These are phyloP conservation scores for Ophiocordyceps camponoti-rufipedis DNA, from an alignment of 2,329 filamentous ascomycete genomes.

Conservation along the genomic window DNA sequence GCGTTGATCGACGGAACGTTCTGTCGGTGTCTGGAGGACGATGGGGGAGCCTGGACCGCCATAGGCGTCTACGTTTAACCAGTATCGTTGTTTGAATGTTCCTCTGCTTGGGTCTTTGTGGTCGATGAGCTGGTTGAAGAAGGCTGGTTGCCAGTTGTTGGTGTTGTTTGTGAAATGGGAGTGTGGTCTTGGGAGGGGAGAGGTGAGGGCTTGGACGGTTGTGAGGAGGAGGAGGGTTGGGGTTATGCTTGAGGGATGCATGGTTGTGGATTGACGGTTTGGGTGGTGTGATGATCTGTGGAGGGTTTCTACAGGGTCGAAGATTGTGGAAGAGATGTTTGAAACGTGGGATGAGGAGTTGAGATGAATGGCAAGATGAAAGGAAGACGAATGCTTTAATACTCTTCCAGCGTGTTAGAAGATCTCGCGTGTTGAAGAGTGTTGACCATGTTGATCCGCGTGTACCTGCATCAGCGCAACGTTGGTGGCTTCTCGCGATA, in stretches of 20 bases:
- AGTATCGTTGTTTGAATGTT: conserved; percentile 56
- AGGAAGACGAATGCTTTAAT: too few species aligned
- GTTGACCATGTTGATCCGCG: too few species aligned
- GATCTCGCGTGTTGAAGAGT: too few species aligned
- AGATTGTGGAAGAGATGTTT: too few species aligned
- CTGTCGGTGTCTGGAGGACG: conserved; percentile 47
- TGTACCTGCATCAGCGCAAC: too few species aligned
- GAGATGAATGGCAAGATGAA: too few species aligned
- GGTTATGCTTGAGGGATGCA: not conserved
- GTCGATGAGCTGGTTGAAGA: conserved; percentile 38
- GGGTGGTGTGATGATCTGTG: not conserved
- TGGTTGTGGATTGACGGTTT: not conserved
- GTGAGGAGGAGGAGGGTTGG: not conserved
- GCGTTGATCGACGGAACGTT: conserved; percentile 38
- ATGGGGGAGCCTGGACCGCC: conserved; percentile 60
- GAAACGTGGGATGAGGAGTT: too few species aligned
- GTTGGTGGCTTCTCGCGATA: too few species aligned
- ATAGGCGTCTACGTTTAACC: conserved; percentile 61
- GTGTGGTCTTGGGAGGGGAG: not conserved
- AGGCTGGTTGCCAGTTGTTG: conserved; percentile 1
- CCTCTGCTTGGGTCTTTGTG: conserved; percentile 35
- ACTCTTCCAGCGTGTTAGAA: too few species aligned
- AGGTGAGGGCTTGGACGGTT: not conserved
- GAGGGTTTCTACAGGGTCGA: too few species aligned
- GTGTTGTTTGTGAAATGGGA: not conserved